Evolutionary conservation across 768 basidiomycete genomes (phyloP), one percentile per base, ranked within the genome.

Genomic region (Tricholoma matsutake): DNA sequence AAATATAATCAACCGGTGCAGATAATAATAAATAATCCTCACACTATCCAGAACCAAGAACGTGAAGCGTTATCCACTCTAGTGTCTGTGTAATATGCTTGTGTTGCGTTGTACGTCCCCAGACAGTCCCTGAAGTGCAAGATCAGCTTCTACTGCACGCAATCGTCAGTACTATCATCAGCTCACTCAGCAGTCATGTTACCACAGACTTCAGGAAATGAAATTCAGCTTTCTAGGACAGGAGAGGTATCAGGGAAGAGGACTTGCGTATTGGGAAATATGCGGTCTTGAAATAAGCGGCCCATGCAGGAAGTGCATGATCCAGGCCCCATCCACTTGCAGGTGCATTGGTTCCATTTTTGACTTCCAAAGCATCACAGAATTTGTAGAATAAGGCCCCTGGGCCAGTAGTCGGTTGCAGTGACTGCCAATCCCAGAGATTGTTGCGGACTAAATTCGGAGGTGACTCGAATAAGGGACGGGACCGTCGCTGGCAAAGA

Each of bases 21-120:
- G 45, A 60, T 25, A 31, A 29, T 52, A 10, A 16, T 28, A 18
- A 20, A 22, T n/a, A 37, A 14, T 28, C 68, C 80, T 60, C 72
- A 81, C 86, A 86, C 82, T 67, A 88, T 83, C 89, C 89, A 91
- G 59, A 75, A 72, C 88, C 89, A 92, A 3, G 89, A 88, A 22
- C 89, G 81, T 4, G 61, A 63, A 0, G 76, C 60, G 61, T 91
- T 85, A 69, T 89, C 74, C 37, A 91, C 71, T 4, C 76, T 70
- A 2, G 77, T 85, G 62, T 86, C 73, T 11, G 85, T 86, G 74
- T 78, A 91, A 69, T 66, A 82, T 0, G 69, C 25, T 37, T 73
- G 71, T 1, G 73, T 71, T 3, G 73, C 60, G 61, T 83, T 69
- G 59, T 81, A 82, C 3, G 73, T 75, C 3, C 78, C 82, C 37